Percentiles rank a stretch among this genome's conserved stretches.
Evolutionary conservation across 805 yeast species (phyloP).

Genomic region (Candida nanaspora): DNA sequence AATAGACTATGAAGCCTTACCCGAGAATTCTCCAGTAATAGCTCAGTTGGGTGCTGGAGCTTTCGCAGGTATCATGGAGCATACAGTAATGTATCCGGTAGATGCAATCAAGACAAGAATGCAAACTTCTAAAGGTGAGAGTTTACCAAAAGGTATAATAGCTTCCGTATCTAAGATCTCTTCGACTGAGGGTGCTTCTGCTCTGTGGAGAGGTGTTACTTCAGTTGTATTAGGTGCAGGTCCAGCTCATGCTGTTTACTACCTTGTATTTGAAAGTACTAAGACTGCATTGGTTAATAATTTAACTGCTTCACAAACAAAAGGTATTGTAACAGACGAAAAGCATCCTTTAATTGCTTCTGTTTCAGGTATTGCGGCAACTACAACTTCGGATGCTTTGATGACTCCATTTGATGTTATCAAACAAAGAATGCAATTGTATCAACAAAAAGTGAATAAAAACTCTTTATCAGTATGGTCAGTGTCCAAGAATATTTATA

Average conservation of each 20-base stretch:
- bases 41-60: slow-evolving; percentile 93
- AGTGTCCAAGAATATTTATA: slow-evolving; percentile 39
- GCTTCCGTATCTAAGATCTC: slow-evolving; percentile 67
- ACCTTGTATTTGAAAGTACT: slow-evolving; percentile 84
- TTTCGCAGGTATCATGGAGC: slow-evolving; percentile 99
- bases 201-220: slow-evolving; percentile 90
- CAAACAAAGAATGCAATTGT: slow-evolving; percentile 87
- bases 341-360: slow-evolving; percentile 82
- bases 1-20: slow-evolving; percentile 87
- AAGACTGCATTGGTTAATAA: slow-evolving; percentile 46
- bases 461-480: slow-evolving; percentile 4
- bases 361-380: slow-evolving; percentile 84
- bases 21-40: slow-evolving; percentile 72
- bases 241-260: slow-evolving; percentile 96
- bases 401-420: slow-evolving; percentile 97
- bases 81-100: slow-evolving; percentile 92
- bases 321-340: slow-evolving; percentile 46
- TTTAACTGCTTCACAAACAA: slow-evolving; percentile 29
- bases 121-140: slow-evolving; percentile 47
- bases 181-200: slow-evolving; percentile 81
- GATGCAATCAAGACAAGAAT: slow-evolving; percentile 95
- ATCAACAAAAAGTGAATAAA: neutral
- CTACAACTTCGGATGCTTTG: slow-evolving; percentile 87
- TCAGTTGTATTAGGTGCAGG: slow-evolving; percentile 97
- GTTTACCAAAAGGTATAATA: slow-evolving; percentile 39